Conservation (phyloP, 2,329 filamentous ascomycete species). For the Ceratocystis harringtonii region DNA sequence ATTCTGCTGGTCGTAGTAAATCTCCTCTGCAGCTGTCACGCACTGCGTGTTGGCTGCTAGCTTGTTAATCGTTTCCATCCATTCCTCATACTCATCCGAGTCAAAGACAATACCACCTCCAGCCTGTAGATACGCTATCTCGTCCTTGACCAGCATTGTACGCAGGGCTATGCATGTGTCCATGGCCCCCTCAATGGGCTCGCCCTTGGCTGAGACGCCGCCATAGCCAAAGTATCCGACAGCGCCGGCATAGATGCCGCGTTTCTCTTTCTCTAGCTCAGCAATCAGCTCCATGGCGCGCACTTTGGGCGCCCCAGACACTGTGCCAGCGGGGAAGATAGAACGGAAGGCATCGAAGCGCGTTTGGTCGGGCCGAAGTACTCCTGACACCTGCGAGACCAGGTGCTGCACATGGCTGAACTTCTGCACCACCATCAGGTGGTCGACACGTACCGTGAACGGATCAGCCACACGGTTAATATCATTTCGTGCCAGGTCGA, state of each 20-base stretch:
- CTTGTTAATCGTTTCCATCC: constrained; percentile 94
- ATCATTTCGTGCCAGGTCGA: constrained; percentile 90
- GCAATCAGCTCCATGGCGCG: constrained; percentile 94
- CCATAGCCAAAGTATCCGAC: constrained; percentile 94
- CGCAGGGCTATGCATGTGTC: constrained; percentile 69
- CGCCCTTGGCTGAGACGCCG: constrained; percentile 47
- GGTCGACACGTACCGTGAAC: constrained; percentile 74
- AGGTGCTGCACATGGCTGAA: constrained; percentile 98
- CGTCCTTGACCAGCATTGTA: constrained; percentile 90
- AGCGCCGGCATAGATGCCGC: constrained; percentile 87
- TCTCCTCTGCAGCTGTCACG: constrained; percentile 67
- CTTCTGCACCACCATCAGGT: constrained; percentile 82
- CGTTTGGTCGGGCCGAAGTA: constrained; percentile 69
- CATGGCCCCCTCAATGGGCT: constrained; percentile 67
- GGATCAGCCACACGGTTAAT: constrained; percentile 93
- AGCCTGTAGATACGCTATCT: constrained; percentile 80
- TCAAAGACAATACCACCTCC: constrained; percentile 87
- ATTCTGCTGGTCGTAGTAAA: constrained; percentile 30
- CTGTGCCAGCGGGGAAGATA: constrained; percentile 93
- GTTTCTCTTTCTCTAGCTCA: constrained; percentile 84
- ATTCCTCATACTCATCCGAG: constrained; percentile 80
- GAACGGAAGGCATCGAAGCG: constrained; percentile 91
- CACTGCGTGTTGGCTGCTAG: constrained; percentile 77
- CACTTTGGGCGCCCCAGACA: constrained; percentile 90
- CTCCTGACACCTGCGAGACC: constrained; percentile 85